Evolutionary conservation across 495 filamentous ascomycete genomes (phyloP).

Genomic region (Penicillium herquei): DNA sequence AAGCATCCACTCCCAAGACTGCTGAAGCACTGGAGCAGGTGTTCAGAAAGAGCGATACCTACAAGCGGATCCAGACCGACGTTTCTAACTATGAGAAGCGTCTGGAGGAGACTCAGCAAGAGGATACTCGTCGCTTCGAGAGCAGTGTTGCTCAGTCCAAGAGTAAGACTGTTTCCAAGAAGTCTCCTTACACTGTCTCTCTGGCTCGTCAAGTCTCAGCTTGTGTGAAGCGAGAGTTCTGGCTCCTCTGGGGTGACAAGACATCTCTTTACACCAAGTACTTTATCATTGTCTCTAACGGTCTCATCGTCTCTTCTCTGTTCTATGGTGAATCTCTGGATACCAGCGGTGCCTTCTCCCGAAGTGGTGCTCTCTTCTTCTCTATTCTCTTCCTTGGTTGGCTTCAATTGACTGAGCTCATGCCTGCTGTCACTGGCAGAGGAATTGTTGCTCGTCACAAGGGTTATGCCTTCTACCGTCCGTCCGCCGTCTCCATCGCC

Average conservation of each 20-base stretch:
- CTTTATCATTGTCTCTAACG: constrained; percentile 73
- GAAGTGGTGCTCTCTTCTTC: constrained; percentile 71
- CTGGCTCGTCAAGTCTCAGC: constrained; percentile 65
- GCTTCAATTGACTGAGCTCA: constrained; percentile 70
- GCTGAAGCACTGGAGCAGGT: constrained; percentile 60
- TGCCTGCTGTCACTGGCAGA: constrained; percentile 64
- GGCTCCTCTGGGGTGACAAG: constrained; percentile 71
- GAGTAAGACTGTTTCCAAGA: constrained; percentile 64
- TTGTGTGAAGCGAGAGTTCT: constrained; percentile 73
- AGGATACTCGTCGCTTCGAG: constrained; percentile 69
- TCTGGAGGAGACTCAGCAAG: constrained; percentile 56
- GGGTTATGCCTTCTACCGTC: constrained; percentile 77
- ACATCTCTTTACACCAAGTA: constrained; percentile 73
- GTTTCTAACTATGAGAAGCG: constrained; percentile 59
- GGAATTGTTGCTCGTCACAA: constrained; percentile 63
- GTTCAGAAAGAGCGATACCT: constrained; percentile 53
- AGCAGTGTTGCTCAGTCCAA: constrained; percentile 64
- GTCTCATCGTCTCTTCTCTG: constrained; percentile 70
- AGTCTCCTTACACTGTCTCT: constrained; percentile 70
- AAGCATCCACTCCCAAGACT: constrained; percentile 61
- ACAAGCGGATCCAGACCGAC: constrained; percentile 54
- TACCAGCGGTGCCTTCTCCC: constrained; percentile 66
- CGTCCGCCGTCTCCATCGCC: constrained; percentile 68
- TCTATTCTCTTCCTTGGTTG: constrained; percentile 73
- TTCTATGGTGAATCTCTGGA: constrained; percentile 66